Conservation (phyloP, 768 basidiomycete genomes). For the Hygrophoropsis aurantiaca region DNA sequence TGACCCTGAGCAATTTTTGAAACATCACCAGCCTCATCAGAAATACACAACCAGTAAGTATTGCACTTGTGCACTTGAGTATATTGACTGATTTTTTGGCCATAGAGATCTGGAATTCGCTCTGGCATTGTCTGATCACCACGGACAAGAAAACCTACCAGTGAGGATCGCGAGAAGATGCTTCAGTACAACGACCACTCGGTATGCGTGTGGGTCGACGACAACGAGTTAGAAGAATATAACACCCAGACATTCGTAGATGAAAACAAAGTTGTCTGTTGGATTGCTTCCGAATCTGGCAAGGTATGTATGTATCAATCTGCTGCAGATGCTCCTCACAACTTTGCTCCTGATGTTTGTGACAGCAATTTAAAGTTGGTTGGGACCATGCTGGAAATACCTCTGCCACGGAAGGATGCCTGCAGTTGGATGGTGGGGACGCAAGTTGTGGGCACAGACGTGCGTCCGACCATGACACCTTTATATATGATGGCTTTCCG, state of each 20-base stretch:
- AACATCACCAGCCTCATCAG: no score
- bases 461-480: not conserved
- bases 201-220: slow-evolving; percentile 7
- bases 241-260: slow-evolving; percentile 4
- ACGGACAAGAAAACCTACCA: no score
- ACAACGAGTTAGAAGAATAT: slow-evolving; percentile 2
- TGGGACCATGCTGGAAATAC: slow-evolving; percentile 8
- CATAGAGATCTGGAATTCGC: no score
- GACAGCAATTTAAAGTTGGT: slow-evolving; percentile 11
- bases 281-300: slow-evolving; percentile 10
- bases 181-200: no score
- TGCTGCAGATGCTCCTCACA: not conserved
- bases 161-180: no score
- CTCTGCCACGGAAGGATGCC: not conserved
- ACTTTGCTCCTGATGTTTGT: not conserved
- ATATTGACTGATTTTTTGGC: no score
- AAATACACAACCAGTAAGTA: no score
- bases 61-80: no score
- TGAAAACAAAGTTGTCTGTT: slow-evolving; percentile 11
- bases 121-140: no score
- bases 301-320: slow-evolving; percentile 6
- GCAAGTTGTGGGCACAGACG: fast-evolving
- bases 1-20: no score
- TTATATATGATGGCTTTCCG: not conserved
- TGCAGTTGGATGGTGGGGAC: slow-evolving; percentile 10